Percentiles rank a stretch among this genome's conserved stretches.
Conservation (phyloP, 169 alveolate genomes). For the Neospora caninum region DNA sequence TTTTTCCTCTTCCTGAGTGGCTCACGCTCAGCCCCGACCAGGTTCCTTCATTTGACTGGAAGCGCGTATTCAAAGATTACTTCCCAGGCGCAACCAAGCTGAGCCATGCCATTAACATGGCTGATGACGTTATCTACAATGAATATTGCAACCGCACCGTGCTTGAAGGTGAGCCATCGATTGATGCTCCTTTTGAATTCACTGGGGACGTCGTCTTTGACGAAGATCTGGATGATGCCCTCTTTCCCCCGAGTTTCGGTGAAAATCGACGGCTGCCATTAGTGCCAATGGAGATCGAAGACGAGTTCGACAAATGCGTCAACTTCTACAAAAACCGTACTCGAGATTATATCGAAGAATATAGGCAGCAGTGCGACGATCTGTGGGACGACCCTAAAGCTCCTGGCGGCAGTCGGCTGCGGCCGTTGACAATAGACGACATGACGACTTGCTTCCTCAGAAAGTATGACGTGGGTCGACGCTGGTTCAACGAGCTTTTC, state of each 20-base stretch:
- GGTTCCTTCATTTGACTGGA: conserved; percentile 20
- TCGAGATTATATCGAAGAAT: conserved; percentile 5
- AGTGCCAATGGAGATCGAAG: neutral
- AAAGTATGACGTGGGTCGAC: conserved; percentile 29
- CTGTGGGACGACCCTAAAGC: conserved; percentile 7
- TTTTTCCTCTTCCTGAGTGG: conserved; percentile 14
- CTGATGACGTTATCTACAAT: conserved; percentile 12
- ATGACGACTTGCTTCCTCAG: neutral
- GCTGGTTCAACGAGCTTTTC: conserved; percentile 42
- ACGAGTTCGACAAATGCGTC: conserved; percentile 26
- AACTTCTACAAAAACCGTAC: conserved; percentile 1
- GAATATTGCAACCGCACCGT: conserved; percentile 20
- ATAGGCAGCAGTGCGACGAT: neutral
- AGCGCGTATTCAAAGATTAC: neutral
- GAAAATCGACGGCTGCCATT: neutral
- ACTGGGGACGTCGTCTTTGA: neutral
- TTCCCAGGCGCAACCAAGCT: neutral
- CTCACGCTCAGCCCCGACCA: neutral
- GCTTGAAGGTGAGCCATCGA: neutral
- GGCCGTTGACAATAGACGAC: conserved; percentile 27
- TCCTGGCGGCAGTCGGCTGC: neutral
- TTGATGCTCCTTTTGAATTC: neutral
- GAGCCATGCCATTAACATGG: neutral
- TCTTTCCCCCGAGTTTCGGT: neutral
- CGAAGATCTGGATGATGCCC: neutral